Percentiles rank a stretch among this genome's conserved stretches.
Evolutionary conservation across 371 early-diverging fungal genomes (phyloP).

Genomic region (Blastocladiella emersonii): DNA sequence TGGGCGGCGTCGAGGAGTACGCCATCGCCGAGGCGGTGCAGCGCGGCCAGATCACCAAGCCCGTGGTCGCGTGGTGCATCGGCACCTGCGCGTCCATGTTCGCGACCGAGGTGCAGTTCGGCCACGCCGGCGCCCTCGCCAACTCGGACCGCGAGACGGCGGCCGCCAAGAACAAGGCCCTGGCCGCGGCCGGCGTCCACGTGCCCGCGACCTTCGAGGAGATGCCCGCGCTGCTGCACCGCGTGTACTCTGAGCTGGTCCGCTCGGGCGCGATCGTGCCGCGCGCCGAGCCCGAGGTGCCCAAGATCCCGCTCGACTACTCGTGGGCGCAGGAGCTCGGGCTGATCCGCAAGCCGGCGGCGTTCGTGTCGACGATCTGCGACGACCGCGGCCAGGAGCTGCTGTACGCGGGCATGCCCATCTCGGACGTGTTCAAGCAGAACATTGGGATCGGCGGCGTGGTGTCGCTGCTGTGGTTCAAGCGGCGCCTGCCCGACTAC

Average conservation of each 20-base stretch:
- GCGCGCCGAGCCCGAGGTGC: conserved; percentile 74
- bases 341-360: conserved; percentile 95
- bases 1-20: conserved; percentile 97
- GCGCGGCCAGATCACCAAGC: conserved; percentile 80
- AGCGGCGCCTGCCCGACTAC: conserved; percentile 86
- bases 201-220: conserved; percentile 94
- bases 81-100: conserved; percentile 98
- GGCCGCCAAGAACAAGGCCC: conserved; percentile 84
- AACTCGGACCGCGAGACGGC: conserved; percentile 93
- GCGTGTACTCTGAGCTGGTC: conserved; percentile 64
- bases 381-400: conserved; percentile 98
- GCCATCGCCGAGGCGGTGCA: conserved; percentile 81
- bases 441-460: conserved; percentile 97
- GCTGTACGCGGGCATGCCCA: conserved; percentile 95
- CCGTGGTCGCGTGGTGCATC: conserved; percentile 96
- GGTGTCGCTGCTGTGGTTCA: conserved; percentile 92
- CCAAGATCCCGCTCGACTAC: conserved; percentile 97
- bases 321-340: conserved; percentile 97
- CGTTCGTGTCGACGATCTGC: conserved; percentile 93
- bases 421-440: conserved; percentile 93
- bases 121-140: conserved; percentile 79
- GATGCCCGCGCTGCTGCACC: conserved; percentile 64
- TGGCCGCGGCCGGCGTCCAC: conserved; percentile 73
- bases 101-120: conserved; percentile 83
- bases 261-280: conserved; percentile 53